Evolutionary conservation across 108 stramenopile genomes (phyloP), one percentile per base, ranked within the genome.

Genomic region (Schizochytrium sp.): DNA sequence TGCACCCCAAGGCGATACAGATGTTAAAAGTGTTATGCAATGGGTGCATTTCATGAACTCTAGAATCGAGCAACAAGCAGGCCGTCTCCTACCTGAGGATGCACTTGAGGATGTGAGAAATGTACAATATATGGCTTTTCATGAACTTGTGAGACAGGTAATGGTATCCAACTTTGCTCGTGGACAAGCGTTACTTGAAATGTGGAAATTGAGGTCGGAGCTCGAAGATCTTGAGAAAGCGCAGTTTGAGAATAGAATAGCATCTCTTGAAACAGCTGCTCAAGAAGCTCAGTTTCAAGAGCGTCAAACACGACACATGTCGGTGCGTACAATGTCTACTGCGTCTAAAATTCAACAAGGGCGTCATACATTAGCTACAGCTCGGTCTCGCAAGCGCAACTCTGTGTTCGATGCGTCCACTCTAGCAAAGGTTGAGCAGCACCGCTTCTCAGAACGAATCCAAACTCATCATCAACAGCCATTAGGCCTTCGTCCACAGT

Each of bases 41-140:
- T 69, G 64, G 64, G 64, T 69, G 10, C 64, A 69, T 44, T 69
- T 69, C 44, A 69, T 69, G 64, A 69, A 69, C 44, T 8, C 64
- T 12, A 38, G 64, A 7, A 44, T 69, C 0, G 64, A 69, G 64
- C 64, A 69, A 15, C 42, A 44, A 38, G 10, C 64, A 8, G 64
- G 64, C 15, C 64, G 64, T 44, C 42, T 69, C 12, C 64, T 69
- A 8, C 64, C 64, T 7, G 64, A 69, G 28, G 64, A 69, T 15
- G 64, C 64, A 0, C 19, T 69, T 44, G 64, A 69, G 64, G 64
- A 69, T 15, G 42, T 69, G 28, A 38, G 44, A 7, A 69, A 38
- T 69, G 44, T 69, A 44, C 64, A 69, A 2, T 69, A 69, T 44
- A 69, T 69, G 64, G 64, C 42, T 44, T 69, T 69, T 69, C 64